Percentiles rank a stretch among this genome's conserved stretches.
These are phyloP conservation scores for Penicillium roqueforti DNA, from an alignment of 495 filamentous ascomycete genomes.

Conservation along the genomic window DNA sequence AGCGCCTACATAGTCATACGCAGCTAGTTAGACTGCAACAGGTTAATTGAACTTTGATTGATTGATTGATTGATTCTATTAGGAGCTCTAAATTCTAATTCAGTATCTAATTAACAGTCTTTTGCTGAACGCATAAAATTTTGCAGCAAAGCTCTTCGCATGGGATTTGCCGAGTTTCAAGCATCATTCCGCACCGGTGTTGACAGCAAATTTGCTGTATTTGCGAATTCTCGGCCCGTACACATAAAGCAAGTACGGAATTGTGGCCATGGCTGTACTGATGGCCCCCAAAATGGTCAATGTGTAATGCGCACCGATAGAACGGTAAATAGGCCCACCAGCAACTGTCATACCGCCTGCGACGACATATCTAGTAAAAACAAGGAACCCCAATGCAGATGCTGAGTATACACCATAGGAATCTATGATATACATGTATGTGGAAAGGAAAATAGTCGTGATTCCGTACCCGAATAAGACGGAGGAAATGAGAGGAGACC, in stretches of 20 bases:
- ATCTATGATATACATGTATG: constrained; percentile 52
- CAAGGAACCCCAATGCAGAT: constrained; percentile 41
- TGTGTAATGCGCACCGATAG: constrained; percentile 49
- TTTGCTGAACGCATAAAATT: too few species aligned
- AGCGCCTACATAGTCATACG: too few species aligned
- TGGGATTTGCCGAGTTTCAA: too few species aligned
- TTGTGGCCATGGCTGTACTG: constrained; percentile 38
- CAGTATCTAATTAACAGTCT: too few species aligned
- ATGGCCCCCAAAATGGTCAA: constrained; percentile 48
- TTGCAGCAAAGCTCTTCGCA: too few species aligned
- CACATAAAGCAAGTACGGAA: constrained; percentile 50
- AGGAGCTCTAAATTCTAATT: too few species aligned
- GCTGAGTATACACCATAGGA: constrained; percentile 41
- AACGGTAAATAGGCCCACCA: constrained; percentile 43
- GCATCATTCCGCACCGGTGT: not conserved
- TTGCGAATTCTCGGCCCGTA: constrained; percentile 44
- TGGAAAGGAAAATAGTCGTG: constrained; percentile 42
- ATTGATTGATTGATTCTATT: too few species aligned
- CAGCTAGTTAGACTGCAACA: too few species aligned
- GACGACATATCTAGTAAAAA: constrained; percentile 43
- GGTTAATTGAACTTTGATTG: too few species aligned
- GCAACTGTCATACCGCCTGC: constrained; percentile 44
- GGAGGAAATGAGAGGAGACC: constrained; percentile 46
- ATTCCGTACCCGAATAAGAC: constrained; percentile 50
- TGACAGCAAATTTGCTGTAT: constrained; percentile 37